phyloP scores from a whole-genome alignment of 441 rosid genomes.

The Brassica balearica region DNA sequence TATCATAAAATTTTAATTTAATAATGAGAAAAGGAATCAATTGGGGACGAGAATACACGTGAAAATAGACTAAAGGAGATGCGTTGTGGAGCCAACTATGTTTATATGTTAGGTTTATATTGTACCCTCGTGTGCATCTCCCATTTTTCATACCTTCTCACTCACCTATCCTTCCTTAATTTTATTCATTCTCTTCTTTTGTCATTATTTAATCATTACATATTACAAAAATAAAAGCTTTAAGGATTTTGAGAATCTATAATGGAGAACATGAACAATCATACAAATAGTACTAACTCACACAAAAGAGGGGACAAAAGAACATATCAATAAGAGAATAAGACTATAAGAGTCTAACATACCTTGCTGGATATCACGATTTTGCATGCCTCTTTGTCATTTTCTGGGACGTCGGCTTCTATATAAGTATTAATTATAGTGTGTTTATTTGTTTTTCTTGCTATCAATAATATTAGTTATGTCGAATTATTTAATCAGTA shows the following conservation, averaged over 20 bases:
- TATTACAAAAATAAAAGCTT: constrained; percentile 20
- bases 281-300: constrained; percentile 37
- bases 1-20: not conserved
- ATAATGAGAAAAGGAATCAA: constrained; percentile 30
- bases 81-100: constrained; percentile 47
- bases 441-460: not conserved
- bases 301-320: constrained; percentile 38
- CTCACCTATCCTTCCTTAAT: not conserved
- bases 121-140: constrained; percentile 44
- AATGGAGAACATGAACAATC: constrained; percentile 45
- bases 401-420: constrained; percentile 37
- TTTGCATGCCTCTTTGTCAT: constrained; percentile 45
- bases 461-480: not conserved
- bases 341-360: constrained; percentile 12
- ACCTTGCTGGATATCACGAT: constrained; percentile 43
- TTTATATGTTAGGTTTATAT: constrained; percentile 38
- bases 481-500: not conserved
- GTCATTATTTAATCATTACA: constrained; percentile 1
- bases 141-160: constrained; percentile 29
- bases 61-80: constrained; percentile 47
- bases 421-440: not conserved
- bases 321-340: constrained; percentile 37
- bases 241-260: constrained; percentile 34
- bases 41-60: constrained; percentile 46
- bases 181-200: not conserved